Evolutionary conservation across 192 early-diverging fungal species (phyloP).

Genomic region (Glomus cerebriforme): DNA sequence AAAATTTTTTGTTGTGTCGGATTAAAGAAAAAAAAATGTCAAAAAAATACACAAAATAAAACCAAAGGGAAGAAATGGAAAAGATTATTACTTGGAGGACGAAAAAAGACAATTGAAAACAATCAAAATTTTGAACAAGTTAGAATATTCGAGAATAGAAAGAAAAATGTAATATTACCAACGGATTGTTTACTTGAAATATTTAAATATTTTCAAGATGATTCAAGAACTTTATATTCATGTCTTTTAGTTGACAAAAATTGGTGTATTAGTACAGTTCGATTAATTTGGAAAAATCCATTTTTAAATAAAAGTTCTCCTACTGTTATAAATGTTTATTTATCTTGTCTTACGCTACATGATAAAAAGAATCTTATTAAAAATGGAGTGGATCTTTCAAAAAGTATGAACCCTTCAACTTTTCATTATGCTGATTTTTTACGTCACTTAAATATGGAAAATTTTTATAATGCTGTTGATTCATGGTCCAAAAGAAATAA

Average conservation of each 20-base stretch:
- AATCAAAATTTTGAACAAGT: background rate
- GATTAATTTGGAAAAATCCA: background rate
- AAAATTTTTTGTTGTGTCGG: background rate
- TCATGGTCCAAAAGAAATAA: background rate
- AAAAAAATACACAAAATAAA: background rate
- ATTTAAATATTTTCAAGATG: background rate
- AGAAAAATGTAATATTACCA: background rate
- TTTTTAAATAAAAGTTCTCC: background rate
- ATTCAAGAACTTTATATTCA: background rate
- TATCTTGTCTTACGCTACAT: background rate
- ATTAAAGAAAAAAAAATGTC: background rate
- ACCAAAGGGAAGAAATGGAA: background rate
- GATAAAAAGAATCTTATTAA: background rate
- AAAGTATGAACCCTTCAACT: background rate
- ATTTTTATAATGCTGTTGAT: background rate
- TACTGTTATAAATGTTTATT: background rate
- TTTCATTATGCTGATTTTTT: slow-evolving; percentile 1
- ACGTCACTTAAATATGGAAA: background rate
- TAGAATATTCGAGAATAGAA: background rate
- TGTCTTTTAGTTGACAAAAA: background rate
- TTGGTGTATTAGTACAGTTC: background rate
- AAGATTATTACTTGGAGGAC: background rate
- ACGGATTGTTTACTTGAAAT: background rate
- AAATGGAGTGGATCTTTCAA: background rate
- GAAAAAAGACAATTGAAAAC: background rate